Evolutionary conservation across 2,329 filamentous ascomycete species (phyloP), one percentile per base, ranked within the genome.

Genomic region (Pseudogymnoascus sp.): DNA sequence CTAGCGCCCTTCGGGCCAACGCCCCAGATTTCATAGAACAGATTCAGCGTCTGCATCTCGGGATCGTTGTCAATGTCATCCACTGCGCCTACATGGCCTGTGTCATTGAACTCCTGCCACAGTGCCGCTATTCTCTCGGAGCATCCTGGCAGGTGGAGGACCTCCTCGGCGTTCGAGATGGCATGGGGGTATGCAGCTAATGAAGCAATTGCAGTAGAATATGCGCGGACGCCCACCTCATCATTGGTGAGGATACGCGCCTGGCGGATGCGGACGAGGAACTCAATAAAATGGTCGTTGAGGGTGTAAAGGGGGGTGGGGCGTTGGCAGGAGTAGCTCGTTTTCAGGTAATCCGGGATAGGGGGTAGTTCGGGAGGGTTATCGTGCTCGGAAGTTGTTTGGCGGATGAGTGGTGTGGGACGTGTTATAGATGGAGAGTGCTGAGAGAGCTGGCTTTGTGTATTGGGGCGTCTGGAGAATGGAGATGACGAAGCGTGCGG

Each of bases 1-100:
- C 87, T 81, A 0, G 93, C 92, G 0, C 89, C 94, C 11, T 84
- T 85, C 2, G 89, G 87, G 0, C 89, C 93, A 0, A 97, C 91
- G n/a, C 92, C 93, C 90, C 91, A 96, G 63, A 97, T 95, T 4
- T 89, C 80, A 75, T 89, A 90, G 74, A 97, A 97, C 0, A 81
- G 73, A 49, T 84, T 79, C 3, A 97, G 75, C 0, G 86, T 80
- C 19, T 80, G 79, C 63, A 94, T 79, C 63, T 81, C 83, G 11
- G 84, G 78, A 67, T 96, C 86, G 0, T 77, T 75, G 60, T 88
- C 82, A 1, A 89, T 82, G 3, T 85, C 82, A 6, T 82, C 77
- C 0, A 87, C 86, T 23, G 90, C 89, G 36, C 79, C 72, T 4
- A 96, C 77, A 14, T 75, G 78, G 0, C 85, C 87, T 0, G 81